phyloP scores from a whole-genome alignment of 139 green algal genomes.

The Coelastrella sp. region DNA sequence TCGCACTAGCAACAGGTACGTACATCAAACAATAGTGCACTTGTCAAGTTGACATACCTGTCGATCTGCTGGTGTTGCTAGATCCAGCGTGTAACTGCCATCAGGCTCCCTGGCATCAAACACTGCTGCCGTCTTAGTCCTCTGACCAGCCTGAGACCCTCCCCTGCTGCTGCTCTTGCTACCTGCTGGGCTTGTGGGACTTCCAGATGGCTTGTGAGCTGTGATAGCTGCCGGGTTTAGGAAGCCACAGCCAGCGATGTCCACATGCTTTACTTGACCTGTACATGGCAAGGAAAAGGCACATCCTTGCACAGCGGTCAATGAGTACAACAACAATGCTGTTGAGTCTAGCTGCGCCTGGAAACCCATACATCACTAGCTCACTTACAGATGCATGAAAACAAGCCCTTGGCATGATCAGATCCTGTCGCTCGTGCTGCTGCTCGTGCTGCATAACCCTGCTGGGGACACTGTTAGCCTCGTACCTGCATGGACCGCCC shows the following conservation, averaged over 20 bases:
- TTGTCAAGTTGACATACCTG: conserved; percentile 36
- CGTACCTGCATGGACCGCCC: conserved; percentile 50
- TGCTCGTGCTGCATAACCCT: too few relatives aligned
- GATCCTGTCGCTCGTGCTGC: too few relatives aligned
- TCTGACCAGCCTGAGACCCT: not conserved
- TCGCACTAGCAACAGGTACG: too few relatives aligned
- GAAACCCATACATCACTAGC: too few relatives aligned
- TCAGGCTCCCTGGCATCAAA: conserved; percentile 61
- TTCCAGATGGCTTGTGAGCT: not conserved
- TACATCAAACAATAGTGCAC: too few relatives aligned
- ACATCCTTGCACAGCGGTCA: too few relatives aligned
- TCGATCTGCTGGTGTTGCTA: conserved; percentile 50
- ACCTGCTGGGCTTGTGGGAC: not conserved
- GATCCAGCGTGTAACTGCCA: conserved; percentile 55
- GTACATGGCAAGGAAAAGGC: not conserved
- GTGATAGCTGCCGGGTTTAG: not conserved
- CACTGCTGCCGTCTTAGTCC: not conserved
- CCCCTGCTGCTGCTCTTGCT: conserved; percentile 1
- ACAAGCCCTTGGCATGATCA: too few relatives aligned
- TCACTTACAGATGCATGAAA: too few relatives aligned
- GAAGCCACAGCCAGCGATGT: conserved; percentile 47
- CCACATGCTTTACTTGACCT: conserved; percentile 43
- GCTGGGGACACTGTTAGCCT: not conserved
- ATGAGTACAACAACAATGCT: too few relatives aligned
- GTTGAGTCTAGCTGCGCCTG: too few relatives aligned